phyloP scores from a whole-genome alignment of 208 protist species.

The Porcisia deanei region DNA sequence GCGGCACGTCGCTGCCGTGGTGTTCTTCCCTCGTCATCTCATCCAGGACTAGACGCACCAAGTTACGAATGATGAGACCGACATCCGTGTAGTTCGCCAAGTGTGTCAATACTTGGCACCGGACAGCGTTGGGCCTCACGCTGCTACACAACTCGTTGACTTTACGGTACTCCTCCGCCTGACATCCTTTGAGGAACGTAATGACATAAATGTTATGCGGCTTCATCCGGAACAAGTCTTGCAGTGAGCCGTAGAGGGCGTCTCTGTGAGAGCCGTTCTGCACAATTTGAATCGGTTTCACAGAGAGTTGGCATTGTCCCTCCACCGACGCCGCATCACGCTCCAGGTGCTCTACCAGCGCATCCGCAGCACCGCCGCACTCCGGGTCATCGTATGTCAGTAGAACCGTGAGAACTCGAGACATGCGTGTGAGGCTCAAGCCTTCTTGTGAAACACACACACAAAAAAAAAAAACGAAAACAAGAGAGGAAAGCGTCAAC shows the following conservation, averaged over 20 bases:
- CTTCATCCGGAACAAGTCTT: slow-evolving; percentile 76
- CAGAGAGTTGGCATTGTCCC: slow-evolving; percentile 55
- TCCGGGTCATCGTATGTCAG: slow-evolving; percentile 90
- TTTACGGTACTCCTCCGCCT: slow-evolving; percentile 82
- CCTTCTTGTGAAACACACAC: neutral
- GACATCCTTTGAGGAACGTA: slow-evolving; percentile 76
- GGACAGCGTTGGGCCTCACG: slow-evolving; percentile 58
- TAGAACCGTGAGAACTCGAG: slow-evolving; percentile 59
- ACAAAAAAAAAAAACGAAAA: neutral
- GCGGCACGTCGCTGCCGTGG: neutral
- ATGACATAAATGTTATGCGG: slow-evolving; percentile 81
- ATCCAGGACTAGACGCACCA: slow-evolving; percentile 73
- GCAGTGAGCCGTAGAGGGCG: slow-evolving; percentile 67
- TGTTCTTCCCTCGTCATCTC: slow-evolving; percentile 50
- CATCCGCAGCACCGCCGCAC: slow-evolving; percentile 85
- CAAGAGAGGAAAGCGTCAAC: too few relatives aligned
- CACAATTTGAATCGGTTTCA: slow-evolving; percentile 67
- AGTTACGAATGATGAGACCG: slow-evolving; percentile 81
- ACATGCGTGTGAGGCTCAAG: slow-evolving; percentile 16
- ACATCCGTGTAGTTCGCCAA: slow-evolving; percentile 86
- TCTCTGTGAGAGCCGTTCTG: slow-evolving; percentile 72
- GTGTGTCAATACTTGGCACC: slow-evolving; percentile 79
- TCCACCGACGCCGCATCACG: slow-evolving; percentile 51
- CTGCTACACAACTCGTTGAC: slow-evolving; percentile 74
- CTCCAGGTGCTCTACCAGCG: slow-evolving; percentile 78